phyloP scores from a whole-genome alignment of 2,329 filamentous ascomycete genomes.

The Fragosphaeria purpurea region DNA sequence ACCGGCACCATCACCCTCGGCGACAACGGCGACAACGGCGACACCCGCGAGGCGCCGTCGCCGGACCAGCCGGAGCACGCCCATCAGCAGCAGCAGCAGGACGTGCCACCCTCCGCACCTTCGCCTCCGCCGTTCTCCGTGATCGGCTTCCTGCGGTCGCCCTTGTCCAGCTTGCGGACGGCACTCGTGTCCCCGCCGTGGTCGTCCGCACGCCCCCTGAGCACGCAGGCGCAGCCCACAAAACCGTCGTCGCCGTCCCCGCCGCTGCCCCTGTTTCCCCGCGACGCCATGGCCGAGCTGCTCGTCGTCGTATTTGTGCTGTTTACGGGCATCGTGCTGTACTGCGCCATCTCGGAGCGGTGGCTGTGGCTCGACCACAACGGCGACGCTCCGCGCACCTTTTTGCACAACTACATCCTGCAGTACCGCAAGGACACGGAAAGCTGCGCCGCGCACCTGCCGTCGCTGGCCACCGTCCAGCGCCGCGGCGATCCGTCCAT shows the following conservation, averaged over 20 bases:
- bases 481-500: not conserved
- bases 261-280: not conserved
- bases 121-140: too few species aligned
- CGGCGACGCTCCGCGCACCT: conserved; percentile 3
- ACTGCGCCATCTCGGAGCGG: conserved; percentile 4
- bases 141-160: too few species aligned
- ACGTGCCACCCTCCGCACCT: too few species aligned
- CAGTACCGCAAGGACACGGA: not conserved
- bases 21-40: too few species aligned
- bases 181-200: too few species aligned
- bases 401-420: conserved; percentile 6
- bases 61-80: too few species aligned
- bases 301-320: not conserved
- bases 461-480: not conserved
- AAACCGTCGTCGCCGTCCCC: not conserved
- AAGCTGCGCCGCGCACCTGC: not conserved
- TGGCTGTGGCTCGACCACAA: conserved; percentile 10
- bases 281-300: conserved; percentile 7
- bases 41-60: too few species aligned
- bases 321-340: not conserved
- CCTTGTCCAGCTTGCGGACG: too few species aligned
- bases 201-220: not conserved
- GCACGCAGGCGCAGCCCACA: not conserved
- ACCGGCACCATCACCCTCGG: too few species aligned
- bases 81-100: too few species aligned